Conservation (phyloP, 1,284 basidiomycete genomes). For the Ceratobasidium theobromae region DNA sequence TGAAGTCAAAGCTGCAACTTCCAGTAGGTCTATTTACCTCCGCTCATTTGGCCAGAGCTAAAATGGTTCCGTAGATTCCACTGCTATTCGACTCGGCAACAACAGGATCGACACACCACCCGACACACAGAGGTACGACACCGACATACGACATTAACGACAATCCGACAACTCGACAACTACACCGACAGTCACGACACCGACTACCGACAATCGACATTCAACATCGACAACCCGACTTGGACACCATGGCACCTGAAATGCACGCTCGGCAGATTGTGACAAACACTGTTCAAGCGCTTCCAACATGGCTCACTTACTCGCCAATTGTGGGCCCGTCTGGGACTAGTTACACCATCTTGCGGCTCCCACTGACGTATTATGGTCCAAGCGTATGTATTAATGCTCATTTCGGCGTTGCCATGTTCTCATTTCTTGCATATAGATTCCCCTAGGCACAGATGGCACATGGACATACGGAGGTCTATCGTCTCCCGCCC, state of each 20-base stretch:
- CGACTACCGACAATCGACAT: background rate
- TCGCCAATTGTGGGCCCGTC: conserved; percentile 50
- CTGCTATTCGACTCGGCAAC: conserved; percentile 31
- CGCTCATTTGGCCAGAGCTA: background rate
- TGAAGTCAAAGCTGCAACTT: conserved; percentile 9
- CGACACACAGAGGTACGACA: conserved; percentile 34
- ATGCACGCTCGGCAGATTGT: conserved; percentile 11
- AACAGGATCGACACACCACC: conserved; percentile 29
- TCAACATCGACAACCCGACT: conserved; percentile 3
- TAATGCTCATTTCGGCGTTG: conserved; percentile 4
- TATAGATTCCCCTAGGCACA: conserved; percentile 65
- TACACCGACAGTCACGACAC: conserved; percentile 32
- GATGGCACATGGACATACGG: conserved; percentile 63
- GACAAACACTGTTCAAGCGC: conserved; percentile 46
- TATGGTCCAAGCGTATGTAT: conserved; percentile 69
- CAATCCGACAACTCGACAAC: conserved; percentile 25
- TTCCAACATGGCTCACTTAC: conserved; percentile 66
- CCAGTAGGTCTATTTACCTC: conserved; percentile 10
- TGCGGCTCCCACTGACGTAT: conserved; percentile 67
- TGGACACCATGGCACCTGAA: conserved; percentile 2
- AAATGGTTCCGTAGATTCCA: conserved; percentile 20
- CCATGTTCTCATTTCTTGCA: conserved; percentile 36
- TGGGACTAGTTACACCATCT: conserved; percentile 43
- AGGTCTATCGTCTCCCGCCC: conserved; percentile 56
- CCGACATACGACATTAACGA: conserved; percentile 18